phyloP scores from a whole-genome alignment of 495 filamentous ascomycete species.

The Hypomontagnella monticulosa region DNA sequence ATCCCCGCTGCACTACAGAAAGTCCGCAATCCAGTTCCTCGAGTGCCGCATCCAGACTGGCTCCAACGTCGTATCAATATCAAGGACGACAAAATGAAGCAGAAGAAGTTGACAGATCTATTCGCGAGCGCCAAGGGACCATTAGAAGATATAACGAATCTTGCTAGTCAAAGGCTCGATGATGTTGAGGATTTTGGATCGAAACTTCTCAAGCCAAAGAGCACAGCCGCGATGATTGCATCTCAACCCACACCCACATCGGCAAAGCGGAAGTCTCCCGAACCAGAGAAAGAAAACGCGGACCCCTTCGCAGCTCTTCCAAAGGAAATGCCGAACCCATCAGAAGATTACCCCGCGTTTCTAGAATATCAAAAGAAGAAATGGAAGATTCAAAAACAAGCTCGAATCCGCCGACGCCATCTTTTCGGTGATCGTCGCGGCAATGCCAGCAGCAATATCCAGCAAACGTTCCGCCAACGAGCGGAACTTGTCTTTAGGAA shows the following conservation, averaged over 20 bases:
- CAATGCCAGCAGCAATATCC: slow-evolving; percentile 76
- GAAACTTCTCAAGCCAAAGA: slow-evolving; percentile 74
- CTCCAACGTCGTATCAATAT: slow-evolving; percentile 89
- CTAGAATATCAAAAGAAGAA: slow-evolving; percentile 97
- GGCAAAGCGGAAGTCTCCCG: slow-evolving; percentile 86
- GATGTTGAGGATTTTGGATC: slow-evolving; percentile 90
- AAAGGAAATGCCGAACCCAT: slow-evolving; percentile 83
- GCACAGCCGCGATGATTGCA: slow-evolving; percentile 65
- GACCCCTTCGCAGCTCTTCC: slow-evolving; percentile 90
- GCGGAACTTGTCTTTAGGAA: slow-evolving; percentile 87
- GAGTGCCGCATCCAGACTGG: slow-evolving; percentile 96
- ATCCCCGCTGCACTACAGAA: slow-evolving; percentile 97
- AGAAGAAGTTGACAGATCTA: slow-evolving; percentile 97
- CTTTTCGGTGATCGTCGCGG: slow-evolving; percentile 86
- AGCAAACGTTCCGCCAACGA: slow-evolving; percentile 88
- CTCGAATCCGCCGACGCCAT: slow-evolving; percentile 84
- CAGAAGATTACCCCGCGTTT: slow-evolving; percentile 88
- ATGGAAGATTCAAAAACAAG: slow-evolving; percentile 98
- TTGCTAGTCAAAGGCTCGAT: slow-evolving; percentile 58
- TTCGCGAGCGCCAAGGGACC: slow-evolving; percentile 75
- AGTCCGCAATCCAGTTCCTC: slow-evolving; percentile 89
- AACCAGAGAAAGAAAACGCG: slow-evolving; percentile 64
- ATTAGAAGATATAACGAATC: slow-evolving; percentile 77
- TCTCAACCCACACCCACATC: slow-evolving; percentile 55
- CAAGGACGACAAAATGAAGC: slow-evolving; percentile 97